These are phyloP conservation scores for Rhinocladiella similis DNA, from an alignment of 2,329 filamentous ascomycete species.

Conservation along the genomic window DNA sequence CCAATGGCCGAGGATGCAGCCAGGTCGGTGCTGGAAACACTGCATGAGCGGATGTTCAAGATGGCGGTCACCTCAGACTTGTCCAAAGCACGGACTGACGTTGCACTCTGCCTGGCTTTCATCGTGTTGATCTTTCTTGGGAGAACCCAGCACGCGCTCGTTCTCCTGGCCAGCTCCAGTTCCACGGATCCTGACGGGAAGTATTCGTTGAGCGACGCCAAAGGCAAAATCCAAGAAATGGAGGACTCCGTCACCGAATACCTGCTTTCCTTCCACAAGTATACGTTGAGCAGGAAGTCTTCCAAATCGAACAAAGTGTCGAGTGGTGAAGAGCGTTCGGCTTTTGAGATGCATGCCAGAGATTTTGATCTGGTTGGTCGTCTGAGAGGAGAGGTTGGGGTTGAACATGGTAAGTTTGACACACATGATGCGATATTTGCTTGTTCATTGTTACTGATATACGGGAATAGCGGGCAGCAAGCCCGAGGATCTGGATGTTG, in stretches of 20 bases:
- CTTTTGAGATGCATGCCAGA: constrained; percentile 13
- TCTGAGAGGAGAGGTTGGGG: constrained; percentile 6
- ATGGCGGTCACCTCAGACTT: constrained; percentile 18
- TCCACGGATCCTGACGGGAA: constrained; percentile 2
- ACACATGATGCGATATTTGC: not conserved
- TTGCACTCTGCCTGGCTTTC: constrained; percentile 22
- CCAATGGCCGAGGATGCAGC: constrained; percentile 13
- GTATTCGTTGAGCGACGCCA: constrained; percentile 3
- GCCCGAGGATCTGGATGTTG: constrained; percentile 8
- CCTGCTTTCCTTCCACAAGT: constrained; percentile 23
- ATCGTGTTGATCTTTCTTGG: constrained; percentile 22
- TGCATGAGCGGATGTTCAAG: constrained; percentile 23
- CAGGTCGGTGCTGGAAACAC: constrained; percentile 12
- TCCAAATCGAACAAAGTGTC: not conserved
- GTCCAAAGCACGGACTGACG: constrained; percentile 11
- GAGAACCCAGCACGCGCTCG: constrained; percentile 13
- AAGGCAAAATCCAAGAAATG: constrained; percentile 20
- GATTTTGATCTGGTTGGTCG: constrained; percentile 13
- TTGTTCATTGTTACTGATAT: not conserved
- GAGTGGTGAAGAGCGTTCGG: constrained; percentile 2
- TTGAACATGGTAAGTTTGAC: constrained; percentile 18
- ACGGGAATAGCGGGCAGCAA: not conserved
- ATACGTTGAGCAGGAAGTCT: constrained; percentile 18
- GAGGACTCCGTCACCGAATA: constrained; percentile 20
- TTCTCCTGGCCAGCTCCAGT: constrained; percentile 9